Base-by-base conservation (phyloP, 331 rosid species). In the Malus hybrid region DNA sequence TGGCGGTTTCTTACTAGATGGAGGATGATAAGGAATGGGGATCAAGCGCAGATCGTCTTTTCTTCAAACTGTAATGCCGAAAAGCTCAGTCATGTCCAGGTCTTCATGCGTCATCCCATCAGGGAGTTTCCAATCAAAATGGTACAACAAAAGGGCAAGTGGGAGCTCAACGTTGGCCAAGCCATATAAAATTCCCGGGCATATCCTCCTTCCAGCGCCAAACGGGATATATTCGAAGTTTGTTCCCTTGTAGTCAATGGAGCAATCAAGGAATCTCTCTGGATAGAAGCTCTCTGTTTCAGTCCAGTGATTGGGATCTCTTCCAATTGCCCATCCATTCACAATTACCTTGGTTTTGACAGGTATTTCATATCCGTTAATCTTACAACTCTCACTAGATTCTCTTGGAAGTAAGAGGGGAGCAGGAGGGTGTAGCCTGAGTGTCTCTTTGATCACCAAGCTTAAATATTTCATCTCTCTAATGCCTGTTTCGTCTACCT, bases 201-300 rank as follows among this genome's bases (percentile, higher is more conserved):
- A 84, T 0, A 81, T 79, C 29, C 88, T 75, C 24, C 86, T 81
- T 30, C 84, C 83, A 10, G 81, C 84, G 5, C 84, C 83, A 77
- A 85, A 82, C 1, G 89, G 86, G 0, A 85, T 74, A 6, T 4
- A 82, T 14, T 82, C 79, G 18, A 79, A 85, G 56, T 79, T 11
- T 3, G 74, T 67, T 9, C 84, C 89, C 50, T n/a, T 74, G 50
- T 8, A 85, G 53, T 82, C 84, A 20, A 85, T 10, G 1, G 79
- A 10, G 32, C 68, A 55, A 12, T 74, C 73, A 1, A 81, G 16
- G 63, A 83, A 86, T 13, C 87, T 80, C 30, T 80, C 85, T 2
- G 89, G 89, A 0, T 29, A 9, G 33, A 86, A 86, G 1, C 5
- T 50, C 61, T 86, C 85, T 2, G 85, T 63, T 10, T 83, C 85